A percentile compares a stretch with the other conserved stretches of the same genome.
Conservation (phyloP, 2,329 filamentous ascomycete genomes). For the Diaporthe nobilis region DNA sequence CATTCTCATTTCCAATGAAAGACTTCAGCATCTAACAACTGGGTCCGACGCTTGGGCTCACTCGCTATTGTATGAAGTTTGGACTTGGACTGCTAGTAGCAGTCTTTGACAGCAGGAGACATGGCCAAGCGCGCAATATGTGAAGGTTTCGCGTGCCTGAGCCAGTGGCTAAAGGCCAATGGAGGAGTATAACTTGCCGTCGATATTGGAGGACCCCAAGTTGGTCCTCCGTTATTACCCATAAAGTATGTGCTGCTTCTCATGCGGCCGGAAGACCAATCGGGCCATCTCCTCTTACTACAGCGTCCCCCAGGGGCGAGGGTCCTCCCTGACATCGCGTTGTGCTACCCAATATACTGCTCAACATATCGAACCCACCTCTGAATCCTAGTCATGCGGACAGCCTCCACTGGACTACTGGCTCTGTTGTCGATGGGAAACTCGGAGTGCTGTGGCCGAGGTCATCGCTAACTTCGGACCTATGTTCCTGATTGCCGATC, state of each 20-base stretch:
- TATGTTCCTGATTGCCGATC: constrained; percentile 53
- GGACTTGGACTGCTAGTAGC: too few relatives aligned
- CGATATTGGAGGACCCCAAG: background rate
- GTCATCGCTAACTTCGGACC: constrained; percentile 48
- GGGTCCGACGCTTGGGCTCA: too few relatives aligned
- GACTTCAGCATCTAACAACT: background rate
- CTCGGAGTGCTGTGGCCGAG: constrained; percentile 51
- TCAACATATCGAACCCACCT: background rate
- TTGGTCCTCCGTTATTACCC: constrained; percentile 7
- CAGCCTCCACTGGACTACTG: background rate
- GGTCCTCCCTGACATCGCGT: background rate
- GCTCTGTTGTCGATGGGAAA: background rate
- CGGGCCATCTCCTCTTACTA: background rate
- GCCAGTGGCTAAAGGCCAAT: constrained; percentile 22
- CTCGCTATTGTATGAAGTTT: too few relatives aligned
- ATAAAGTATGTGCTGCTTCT: background rate
- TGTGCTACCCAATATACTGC: background rate
- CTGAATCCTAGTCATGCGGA: background rate
- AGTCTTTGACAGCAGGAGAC: background rate
- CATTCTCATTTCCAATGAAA: too few relatives aligned
- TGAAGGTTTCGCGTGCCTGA: background rate
- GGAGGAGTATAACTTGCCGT: background rate
- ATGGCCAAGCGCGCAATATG: background rate
- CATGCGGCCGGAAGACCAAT: background rate
- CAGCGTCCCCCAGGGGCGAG: background rate